Percentiles rank a stretch among this genome's conserved stretches.
Evolutionary conservation across 768 basidiomycete species (phyloP).

Genomic region (Glaciozyma martinii): DNA sequence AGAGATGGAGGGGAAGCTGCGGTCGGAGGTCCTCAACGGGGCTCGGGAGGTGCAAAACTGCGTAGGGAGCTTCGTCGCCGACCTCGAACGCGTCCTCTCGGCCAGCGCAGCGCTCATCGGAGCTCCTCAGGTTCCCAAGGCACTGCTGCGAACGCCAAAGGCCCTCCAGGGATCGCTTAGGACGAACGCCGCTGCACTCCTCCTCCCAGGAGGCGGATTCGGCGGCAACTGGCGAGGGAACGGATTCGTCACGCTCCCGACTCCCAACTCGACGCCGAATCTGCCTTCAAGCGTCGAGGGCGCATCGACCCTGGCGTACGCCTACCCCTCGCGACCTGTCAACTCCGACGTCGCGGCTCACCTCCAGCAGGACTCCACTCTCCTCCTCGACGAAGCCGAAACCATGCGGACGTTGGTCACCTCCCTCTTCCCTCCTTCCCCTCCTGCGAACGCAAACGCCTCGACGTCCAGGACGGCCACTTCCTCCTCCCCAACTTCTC

Average conservation of each 20-base stretch:
- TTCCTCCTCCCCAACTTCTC: too few species aligned
- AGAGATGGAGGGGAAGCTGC: conserved; percentile 21
- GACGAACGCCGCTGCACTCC: conserved; percentile 50
- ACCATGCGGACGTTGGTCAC: neutral
- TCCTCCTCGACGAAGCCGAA: neutral
- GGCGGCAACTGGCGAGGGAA: conserved; percentile 75
- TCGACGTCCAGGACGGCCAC: neutral
- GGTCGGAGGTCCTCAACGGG: conserved; percentile 16
- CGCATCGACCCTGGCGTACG: conserved; percentile 2
- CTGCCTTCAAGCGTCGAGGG: neutral
- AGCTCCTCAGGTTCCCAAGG: conserved; percentile 1
- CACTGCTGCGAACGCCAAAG: conserved; percentile 2
- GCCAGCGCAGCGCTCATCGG: neutral
- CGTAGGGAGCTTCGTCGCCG: conserved; percentile 13
- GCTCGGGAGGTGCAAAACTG: conserved; percentile 15
- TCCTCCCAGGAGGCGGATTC: conserved; percentile 68
- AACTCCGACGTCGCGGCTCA: conserved; percentile 10
- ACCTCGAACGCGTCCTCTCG: conserved; percentile 12
- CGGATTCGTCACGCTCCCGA: conserved; percentile 54
- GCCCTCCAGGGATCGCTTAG: conserved; percentile 11
- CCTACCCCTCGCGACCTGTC: conserved; percentile 17
- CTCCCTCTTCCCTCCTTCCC: neutral
- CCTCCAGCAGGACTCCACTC: neutral
- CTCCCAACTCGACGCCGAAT: conserved; percentile 3
- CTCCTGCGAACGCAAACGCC: neutral